Percentiles rank a stretch among this genome's conserved stretches.
These are phyloP conservation scores for Suhomyces sp. DNA, from an alignment of 805 yeast species.

Conservation along the genomic window DNA sequence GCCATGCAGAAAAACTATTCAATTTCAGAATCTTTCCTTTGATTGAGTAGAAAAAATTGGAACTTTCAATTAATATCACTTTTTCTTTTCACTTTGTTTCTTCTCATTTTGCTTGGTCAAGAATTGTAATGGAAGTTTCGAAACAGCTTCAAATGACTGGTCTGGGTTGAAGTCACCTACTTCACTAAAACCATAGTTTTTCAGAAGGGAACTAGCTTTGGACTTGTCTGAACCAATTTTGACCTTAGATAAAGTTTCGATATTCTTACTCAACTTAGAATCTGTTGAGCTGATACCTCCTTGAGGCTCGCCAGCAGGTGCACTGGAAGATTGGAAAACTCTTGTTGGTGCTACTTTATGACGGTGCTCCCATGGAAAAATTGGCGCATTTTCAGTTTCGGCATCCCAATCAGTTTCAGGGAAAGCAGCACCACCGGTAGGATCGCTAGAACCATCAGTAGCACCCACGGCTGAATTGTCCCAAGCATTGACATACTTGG, in stretches of 20 bases:
- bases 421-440: conserved; percentile 1
- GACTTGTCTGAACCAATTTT: conserved; percentile 6
- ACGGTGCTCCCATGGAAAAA: conserved; percentile 35
- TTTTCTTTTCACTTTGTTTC: too few relatives aligned
- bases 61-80: too few relatives aligned
- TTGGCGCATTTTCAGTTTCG: conserved; percentile 5
- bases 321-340: conserved; percentile 16
- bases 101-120: conserved; percentile 17
- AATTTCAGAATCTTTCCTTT: too few relatives aligned
- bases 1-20: too few relatives aligned
- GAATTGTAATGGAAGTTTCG: conserved; percentile 26
- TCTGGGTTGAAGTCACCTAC: conserved; percentile 23
- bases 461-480: conserved; percentile 12
- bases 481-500: conserved; percentile 22
- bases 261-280: conserved; percentile 5
- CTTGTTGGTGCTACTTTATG: conserved; percentile 22
- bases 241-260: conserved; percentile 6
- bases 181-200: conserved; percentile 8
- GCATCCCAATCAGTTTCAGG: background rate
- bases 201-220: conserved; percentile 4
- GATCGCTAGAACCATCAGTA: background rate
- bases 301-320: background rate
- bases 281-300: background rate
- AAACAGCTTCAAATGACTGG: conserved; percentile 25
- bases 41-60: too few relatives aligned